A percentile compares a stretch with the other conserved stretches of the same genome.
Conservation (phyloP, 352 stramenopile species). For the Thalassiosira hispida region DNA sequence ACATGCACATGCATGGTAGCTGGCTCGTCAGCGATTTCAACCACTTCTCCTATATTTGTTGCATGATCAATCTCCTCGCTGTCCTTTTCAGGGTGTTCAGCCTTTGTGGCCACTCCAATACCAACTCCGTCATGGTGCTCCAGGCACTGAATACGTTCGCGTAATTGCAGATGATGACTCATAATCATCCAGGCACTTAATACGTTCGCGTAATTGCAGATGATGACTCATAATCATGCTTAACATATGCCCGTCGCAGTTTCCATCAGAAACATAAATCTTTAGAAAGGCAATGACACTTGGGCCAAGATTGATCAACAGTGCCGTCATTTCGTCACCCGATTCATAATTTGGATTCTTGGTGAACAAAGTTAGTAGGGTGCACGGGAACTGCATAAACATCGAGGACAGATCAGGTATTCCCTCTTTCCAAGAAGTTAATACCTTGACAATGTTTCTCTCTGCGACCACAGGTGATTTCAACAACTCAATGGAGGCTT, state of each 20-base stretch:
- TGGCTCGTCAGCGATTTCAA: neutral
- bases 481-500: slow-evolving; percentile 27
- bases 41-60: neutral
- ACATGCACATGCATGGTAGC: neutral
- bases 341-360: slow-evolving; percentile 17
- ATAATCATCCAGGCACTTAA: slow-evolving; percentile 10
- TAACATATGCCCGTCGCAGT: slow-evolving; percentile 1
- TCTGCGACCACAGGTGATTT: slow-evolving; percentile 30
- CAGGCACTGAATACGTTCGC: slow-evolving; percentile 14
- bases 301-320: slow-evolving; percentile 34
- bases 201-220: slow-evolving; percentile 26
- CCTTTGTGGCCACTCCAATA: neutral
- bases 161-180: slow-evolving; percentile 28
- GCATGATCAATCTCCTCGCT: slow-evolving; percentile 5
- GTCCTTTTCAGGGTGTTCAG: neutral
- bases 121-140: neutral
- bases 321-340: slow-evolving; percentile 29
- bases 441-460: slow-evolving; percentile 21
- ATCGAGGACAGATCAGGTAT: slow-evolving; percentile 13
- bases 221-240: slow-evolving; percentile 18
- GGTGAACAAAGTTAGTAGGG: slow-evolving; percentile 16
- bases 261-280: slow-evolving; percentile 24
- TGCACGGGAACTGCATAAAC: slow-evolving; percentile 10
- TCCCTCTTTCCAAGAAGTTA: slow-evolving; percentile 29
- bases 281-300: slow-evolving; percentile 34